Percentiles rank a stretch among this genome's conserved stretches.
phyloP scores from a whole-genome alignment of 345 rosid genomes.

The Salix brachista region DNA sequence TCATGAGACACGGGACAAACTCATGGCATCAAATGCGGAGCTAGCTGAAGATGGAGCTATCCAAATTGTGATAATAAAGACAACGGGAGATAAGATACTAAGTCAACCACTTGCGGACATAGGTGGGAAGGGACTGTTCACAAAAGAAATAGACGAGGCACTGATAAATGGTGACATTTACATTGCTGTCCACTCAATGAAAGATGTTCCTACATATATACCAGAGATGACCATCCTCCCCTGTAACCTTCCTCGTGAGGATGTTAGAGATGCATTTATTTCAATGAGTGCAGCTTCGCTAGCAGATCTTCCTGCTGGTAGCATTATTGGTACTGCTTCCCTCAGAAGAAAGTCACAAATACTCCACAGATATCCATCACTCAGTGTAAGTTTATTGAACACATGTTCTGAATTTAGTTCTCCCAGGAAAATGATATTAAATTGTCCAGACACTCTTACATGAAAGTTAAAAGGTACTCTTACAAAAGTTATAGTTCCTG shows the following conservation, averaged over 20 bases:
- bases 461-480: background rate
- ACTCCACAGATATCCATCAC: conserved; percentile 78
- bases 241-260: conserved; percentile 89
- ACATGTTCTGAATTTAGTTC: background rate
- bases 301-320: conserved; percentile 80
- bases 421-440: background rate
- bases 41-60: conserved; percentile 88
- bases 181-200: conserved; percentile 98
- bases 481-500: background rate
- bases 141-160: conserved; percentile 96
- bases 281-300: conserved; percentile 56
- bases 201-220: conserved; percentile 93
- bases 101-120: conserved; percentile 95
- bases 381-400: conserved; percentile 42
- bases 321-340: conserved; percentile 92
- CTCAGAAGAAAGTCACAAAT: conserved; percentile 94
- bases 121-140: conserved; percentile 96
- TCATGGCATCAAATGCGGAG: conserved; percentile 65
- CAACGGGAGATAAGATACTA: conserved; percentile 91
- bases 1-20: conserved; percentile 80
- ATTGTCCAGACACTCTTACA: background rate
- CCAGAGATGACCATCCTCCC: conserved; percentile 82
- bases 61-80: conserved; percentile 81
- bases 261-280: conserved; percentile 93
- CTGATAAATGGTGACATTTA: conserved; percentile 77